Evolutionary conservation across 148 eudicot species (phyloP), one percentile per base, ranked within the genome.

Genomic region (Heliosperma pusillum): DNA sequence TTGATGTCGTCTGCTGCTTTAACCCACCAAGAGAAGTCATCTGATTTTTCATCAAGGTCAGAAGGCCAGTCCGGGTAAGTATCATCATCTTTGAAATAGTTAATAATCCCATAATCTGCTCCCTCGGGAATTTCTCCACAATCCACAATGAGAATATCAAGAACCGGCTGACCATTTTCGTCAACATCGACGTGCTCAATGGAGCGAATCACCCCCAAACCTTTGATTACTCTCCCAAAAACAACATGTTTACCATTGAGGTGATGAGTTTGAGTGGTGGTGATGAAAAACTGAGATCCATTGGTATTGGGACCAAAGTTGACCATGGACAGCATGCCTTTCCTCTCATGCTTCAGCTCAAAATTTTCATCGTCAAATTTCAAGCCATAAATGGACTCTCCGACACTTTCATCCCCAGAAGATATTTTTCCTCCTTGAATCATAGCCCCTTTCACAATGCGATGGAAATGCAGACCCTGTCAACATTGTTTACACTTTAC

Each of bases 281-380:
- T 85, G 26, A 90, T 90, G 47, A 85, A 86, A 70, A 90, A 93
- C 59, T 93, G 93, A 26, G 97, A 93, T 24, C 91, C 90, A 74
- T 93, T 93, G 36, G 90, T 87, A 74, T 93, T 80, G 33, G 96
- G 96, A 65, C 96, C 91, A 50, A 78, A 69, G 53, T 93, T 93
- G 29, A 86, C 93, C 97, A 93, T 90, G 29, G 97, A 90, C 33
- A 93, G 65, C 85, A 90, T 90, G 63, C 97, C 97, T 82, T 93
- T 90, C 26, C 96, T 82, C 71, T 82, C 87, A 73, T 93, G 97
- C 73, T 84, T 89, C 5, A 90, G 73, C 65, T 87, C 89, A 61
- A 89, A 90, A 80, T 90, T 93, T 77, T 93, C 97, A 84, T 92
- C 96, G 65, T 90, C 96, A 60, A 93, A 93, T 19, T 62, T 83